Evolutionary conservation across 164 flowering plant genomes (phyloP).

Genomic region (Vitis rupestris): DNA sequence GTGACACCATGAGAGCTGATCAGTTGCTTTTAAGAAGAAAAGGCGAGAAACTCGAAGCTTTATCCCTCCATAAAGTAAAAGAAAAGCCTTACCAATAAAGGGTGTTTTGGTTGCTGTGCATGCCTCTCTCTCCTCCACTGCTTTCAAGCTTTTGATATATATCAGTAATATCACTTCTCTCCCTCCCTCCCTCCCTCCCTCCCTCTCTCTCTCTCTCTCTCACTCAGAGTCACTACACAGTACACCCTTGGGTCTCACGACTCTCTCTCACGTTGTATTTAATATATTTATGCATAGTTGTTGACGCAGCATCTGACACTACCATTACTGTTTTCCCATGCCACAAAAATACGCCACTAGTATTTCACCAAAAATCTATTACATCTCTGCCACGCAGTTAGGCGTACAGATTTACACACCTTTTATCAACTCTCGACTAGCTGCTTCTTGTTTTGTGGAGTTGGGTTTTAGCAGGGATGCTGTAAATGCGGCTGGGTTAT

Average conservation of each 20-base stretch:
- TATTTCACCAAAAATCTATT: neutral
- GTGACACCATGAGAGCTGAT: constrained; percentile 23
- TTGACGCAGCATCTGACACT: constrained; percentile 13
- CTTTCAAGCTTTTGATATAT: too few relatives aligned
- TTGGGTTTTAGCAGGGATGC: constrained; percentile 2
- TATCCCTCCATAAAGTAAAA: constrained; percentile 5
- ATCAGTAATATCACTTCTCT: neutral
- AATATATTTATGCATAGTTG: neutral
- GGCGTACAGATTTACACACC: too few relatives aligned
- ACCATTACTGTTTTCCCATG: neutral
- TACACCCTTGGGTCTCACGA: too few relatives aligned
- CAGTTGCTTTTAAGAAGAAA: neutral
- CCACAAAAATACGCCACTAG: neutral
- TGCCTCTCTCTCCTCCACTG: neutral
- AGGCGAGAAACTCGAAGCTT: constrained; percentile 6
- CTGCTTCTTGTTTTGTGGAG: constrained; percentile 7
- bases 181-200: constrained; percentile 1
- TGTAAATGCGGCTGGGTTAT: constrained; percentile 9
- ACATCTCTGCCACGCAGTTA: neutral
- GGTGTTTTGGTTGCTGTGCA: constrained; percentile 5
- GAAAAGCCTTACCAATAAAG: constrained; percentile 2
- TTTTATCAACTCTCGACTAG: too few relatives aligned
- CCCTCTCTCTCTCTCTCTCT: neutral
- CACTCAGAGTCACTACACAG: too few relatives aligned
- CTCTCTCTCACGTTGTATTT: constrained; percentile 4